These are phyloP conservation scores for Croton setiger DNA, from an alignment of 441 rosid genomes.

Conservation along the genomic window DNA sequence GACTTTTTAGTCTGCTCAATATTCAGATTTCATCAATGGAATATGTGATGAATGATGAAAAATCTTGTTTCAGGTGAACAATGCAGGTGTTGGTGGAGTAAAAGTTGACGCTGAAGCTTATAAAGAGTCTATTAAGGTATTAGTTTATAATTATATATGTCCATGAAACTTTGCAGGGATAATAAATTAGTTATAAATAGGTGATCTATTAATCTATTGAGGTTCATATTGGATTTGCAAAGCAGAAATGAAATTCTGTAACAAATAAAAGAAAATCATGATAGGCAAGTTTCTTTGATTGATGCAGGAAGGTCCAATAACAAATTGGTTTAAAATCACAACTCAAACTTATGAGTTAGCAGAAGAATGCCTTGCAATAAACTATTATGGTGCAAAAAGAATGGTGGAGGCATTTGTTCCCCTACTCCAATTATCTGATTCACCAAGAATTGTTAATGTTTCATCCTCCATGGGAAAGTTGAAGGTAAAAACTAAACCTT, in stretches of 20 bases:
- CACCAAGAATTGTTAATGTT: background rate
- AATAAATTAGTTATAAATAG: too few species aligned
- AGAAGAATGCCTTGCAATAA: background rate
- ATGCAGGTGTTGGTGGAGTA: slow-evolving; percentile 35
- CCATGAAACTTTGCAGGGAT: too few species aligned
- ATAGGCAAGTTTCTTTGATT: background rate
- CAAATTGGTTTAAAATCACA: slow-evolving; percentile 7
- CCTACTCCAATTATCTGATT: background rate
- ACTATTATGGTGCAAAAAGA: background rate
- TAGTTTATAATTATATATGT: slow-evolving; percentile 1
- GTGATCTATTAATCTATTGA: too few species aligned
- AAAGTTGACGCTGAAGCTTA: slow-evolving; percentile 3
- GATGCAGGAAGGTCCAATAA: background rate
- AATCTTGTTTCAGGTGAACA: slow-evolving; percentile 33
- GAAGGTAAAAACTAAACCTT: slow-evolving; percentile 10
- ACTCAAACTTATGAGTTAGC: background rate
- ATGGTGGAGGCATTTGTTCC: slow-evolving; percentile 9
- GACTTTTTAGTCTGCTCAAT: background rate
- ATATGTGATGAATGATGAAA: background rate
- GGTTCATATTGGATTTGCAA: too few species aligned
- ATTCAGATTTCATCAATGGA: background rate
- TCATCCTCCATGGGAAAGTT: background rate
- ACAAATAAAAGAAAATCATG: background rate
- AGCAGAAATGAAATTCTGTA: too few species aligned
- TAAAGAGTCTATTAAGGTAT: slow-evolving; percentile 13